Base-by-base conservation (phyloP, 2,329 filamentous ascomycete genomes). In the Fusarium abutilonis region DNA sequence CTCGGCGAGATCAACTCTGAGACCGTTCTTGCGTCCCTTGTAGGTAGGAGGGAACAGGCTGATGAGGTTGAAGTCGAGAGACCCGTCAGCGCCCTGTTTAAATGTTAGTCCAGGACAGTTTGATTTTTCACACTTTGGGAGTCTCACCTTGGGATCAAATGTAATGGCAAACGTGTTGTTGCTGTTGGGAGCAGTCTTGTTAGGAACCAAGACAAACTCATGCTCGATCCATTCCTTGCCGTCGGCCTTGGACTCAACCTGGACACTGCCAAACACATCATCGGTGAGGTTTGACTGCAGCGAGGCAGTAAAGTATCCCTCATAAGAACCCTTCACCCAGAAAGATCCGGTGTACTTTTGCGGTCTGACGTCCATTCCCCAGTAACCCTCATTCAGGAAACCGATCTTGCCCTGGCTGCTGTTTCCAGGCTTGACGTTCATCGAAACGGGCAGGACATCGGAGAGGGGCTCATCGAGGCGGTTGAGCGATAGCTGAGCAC, bases 31-130 rank as follows among this genome's bases (percentile, higher is more conserved):
- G 39, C 82, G 78, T 57, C 78, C 76, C 62, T 86, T 86, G 72
- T 82, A 87, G 0, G 85, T 87, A 1, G 83, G 83, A 3, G 84
- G 85, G 73, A 87, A 88, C 13, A 88, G 68, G 53, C 82, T 85
- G 69, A 87, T 82, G 17, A 87, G 69, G 66, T 84, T 83, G 52
- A 87, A 86, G 69, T 86, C 80, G 1, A 87, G 74, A 4, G 78
- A 79, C 5, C 75, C 76, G 5, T 75, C 73, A 17, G 73, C 73
- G 7, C 75, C 76, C 70, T 79, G 52, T 11, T 15, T 3, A 14
- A 14, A 4, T 10, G 9, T 44, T 21, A 60, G 14, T 4, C 2
- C 1, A 21, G 29, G 1, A 1, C 9, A 14, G 1, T 10, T 11
- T 21, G 6, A 9, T 0, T 4, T 23, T 26, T 26, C 8, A 26